Conservation (phyloP, 176 grass and related monocot genomes). For the Hsuehochloa calcarea region DNA sequence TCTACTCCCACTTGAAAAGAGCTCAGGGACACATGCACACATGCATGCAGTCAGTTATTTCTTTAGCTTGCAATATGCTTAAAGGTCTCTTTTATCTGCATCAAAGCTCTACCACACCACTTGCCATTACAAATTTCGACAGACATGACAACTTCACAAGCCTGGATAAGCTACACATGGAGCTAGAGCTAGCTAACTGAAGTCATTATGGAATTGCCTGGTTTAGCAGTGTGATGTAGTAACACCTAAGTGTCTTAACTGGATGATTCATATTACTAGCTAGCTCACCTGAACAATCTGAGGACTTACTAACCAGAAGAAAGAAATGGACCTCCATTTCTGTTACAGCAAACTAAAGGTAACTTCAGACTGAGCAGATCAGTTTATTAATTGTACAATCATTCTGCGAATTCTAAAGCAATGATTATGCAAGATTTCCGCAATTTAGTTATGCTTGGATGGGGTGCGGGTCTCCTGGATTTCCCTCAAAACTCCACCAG, state of each 20-base stretch:
- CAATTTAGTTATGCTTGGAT: constrained; percentile 3
- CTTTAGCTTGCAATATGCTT: constrained; percentile 34
- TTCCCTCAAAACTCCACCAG: too few species aligned
- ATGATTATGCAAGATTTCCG: constrained; percentile 32
- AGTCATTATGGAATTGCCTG: background rate
- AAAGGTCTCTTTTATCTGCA: constrained; percentile 39
- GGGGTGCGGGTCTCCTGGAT: too few species aligned
- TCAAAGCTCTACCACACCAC: constrained; percentile 20
- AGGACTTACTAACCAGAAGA: background rate
- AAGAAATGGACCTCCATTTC: background rate
- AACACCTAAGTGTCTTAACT: background rate
- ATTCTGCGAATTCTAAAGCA: constrained; percentile 40
- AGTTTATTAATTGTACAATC: constrained; percentile 20
- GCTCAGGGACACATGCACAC: constrained; percentile 36
- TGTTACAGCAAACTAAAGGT: constrained; percentile 17
- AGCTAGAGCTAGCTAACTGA: background rate
- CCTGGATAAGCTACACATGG: background rate
- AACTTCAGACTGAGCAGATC: background rate
- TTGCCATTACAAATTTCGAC: constrained; percentile 28
- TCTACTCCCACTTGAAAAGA: constrained; percentile 18
- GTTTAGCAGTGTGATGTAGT: background rate
- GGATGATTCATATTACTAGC: background rate
- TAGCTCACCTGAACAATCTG: background rate
- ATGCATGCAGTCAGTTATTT: constrained; percentile 16
- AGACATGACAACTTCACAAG: constrained; percentile 2